Conservation (phyloP, 106 monocot species). For the Dendrobium nobile region DNA sequence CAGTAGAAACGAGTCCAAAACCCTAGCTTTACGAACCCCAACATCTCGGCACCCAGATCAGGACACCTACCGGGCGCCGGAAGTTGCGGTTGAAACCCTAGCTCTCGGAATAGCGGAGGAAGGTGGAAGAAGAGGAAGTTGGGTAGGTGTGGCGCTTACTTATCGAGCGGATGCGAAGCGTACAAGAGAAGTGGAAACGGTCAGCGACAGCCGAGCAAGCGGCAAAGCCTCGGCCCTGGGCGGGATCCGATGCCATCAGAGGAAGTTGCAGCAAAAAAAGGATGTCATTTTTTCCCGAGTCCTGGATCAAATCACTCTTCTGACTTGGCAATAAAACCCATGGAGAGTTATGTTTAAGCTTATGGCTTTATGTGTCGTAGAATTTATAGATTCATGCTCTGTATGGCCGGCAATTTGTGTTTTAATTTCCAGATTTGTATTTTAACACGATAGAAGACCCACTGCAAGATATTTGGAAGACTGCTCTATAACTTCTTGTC, state of each 20-base stretch:
- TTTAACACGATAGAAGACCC: too few species aligned
- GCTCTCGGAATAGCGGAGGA: too few species aligned
- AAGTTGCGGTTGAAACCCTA: neutral
- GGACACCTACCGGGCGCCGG: neutral
- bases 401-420: neutral
- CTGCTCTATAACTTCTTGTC: neutral
- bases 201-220: neutral
- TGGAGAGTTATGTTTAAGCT: neutral
- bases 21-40: slow-evolving; percentile 1
- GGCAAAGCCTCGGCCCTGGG: neutral
- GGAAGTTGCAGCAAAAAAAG: neutral
- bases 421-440: too few species aligned
- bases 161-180: neutral
- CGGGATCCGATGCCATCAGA: neutral
- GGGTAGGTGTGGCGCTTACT: neutral
- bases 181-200: neutral
- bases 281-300: neutral
- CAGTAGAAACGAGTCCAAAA: slow-evolving; percentile 5
- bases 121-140: neutral
- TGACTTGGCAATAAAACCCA: slow-evolving; percentile 3
- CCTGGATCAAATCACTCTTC: neutral
- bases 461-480: too few species aligned
- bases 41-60: slow-evolving; percentile 3
- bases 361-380: neutral
- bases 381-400: neutral